A percentile compares a stretch with the other conserved stretches of the same genome.
These are phyloP conservation scores for Pichia sp. DNA, from an alignment of 1,139 yeast species.

Conservation along the genomic window DNA sequence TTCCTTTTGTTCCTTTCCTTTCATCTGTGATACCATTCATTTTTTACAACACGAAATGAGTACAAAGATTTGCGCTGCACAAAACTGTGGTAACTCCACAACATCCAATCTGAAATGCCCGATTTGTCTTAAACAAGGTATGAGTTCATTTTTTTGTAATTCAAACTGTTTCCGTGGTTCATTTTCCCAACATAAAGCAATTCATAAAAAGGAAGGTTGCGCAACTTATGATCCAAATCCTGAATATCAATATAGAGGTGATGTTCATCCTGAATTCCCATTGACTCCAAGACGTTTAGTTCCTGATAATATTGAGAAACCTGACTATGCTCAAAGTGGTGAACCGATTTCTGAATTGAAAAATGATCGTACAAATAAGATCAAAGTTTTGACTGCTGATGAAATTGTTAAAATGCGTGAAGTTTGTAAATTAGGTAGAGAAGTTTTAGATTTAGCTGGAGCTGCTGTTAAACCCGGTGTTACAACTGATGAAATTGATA, in stretches of 20 bases:
- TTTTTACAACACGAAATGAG: not conserved
- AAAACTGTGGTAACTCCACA: constrained; percentile 80
- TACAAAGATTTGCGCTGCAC: constrained; percentile 49
- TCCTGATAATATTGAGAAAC: constrained; percentile 64
- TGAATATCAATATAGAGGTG: constrained; percentile 64
- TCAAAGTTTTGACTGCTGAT: constrained; percentile 54
- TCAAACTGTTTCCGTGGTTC: constrained; percentile 77
- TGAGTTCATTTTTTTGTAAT: constrained; percentile 65
- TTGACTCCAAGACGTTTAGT: constrained; percentile 62
- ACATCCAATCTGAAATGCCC: constrained; percentile 82
- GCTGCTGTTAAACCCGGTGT: constrained; percentile 78
- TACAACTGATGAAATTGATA: constrained; percentile 91
- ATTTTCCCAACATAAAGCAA: constrained; percentile 55
- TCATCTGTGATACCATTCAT: not conserved
- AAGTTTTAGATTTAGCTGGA: constrained; percentile 81
- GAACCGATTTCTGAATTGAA: constrained; percentile 72
- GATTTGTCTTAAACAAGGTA: constrained; percentile 70
- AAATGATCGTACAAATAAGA: constrained; percentile 62
- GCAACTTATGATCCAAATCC: constrained; percentile 83
- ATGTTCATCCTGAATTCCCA: constrained; percentile 75
- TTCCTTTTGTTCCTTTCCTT: not conserved
- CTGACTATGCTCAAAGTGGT: constrained; percentile 85
- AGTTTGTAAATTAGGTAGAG: constrained; percentile 75
- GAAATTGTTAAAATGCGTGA: constrained; percentile 69
- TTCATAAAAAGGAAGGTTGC: constrained; percentile 41